A percentile compares a stretch with the other conserved stretches of the same genome.
Conservation (phyloP, 2,329 filamentous ascomycete species). For the Nemania sp. region DNA sequence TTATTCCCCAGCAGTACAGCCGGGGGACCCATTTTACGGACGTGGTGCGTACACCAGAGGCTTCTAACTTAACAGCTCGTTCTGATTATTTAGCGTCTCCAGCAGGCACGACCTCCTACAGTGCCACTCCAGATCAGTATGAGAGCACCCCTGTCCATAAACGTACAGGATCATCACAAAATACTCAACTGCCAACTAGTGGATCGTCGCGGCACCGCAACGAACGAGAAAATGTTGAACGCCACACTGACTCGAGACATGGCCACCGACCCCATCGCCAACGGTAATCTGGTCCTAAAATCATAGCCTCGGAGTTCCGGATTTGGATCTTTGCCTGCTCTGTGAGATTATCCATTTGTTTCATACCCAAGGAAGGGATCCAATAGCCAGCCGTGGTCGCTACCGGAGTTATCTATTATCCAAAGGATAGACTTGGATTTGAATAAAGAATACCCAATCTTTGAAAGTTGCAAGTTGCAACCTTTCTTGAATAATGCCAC, state of each 20-base stretch:
- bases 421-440: slow-evolving; percentile 51
- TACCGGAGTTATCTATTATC: slow-evolving; percentile 47
- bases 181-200: slow-evolving; percentile 50
- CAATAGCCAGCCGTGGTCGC: slow-evolving; percentile 44
- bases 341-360: slow-evolving; percentile 46
- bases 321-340: slow-evolving; percentile 38
- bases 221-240: slow-evolving; percentile 50
- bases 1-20: slow-evolving; percentile 55
- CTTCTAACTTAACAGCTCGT: slow-evolving; percentile 43
- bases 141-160: slow-evolving; percentile 58
- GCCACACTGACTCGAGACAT: slow-evolving; percentile 49
- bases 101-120: slow-evolving; percentile 61
- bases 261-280: slow-evolving; percentile 47
- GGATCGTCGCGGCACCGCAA: slow-evolving; percentile 49
- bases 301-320: slow-evolving; percentile 41
- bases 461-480: slow-evolving; percentile 54
- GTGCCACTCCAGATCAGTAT: slow-evolving; percentile 62
- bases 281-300: slow-evolving; percentile 48
- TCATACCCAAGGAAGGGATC: slow-evolving; percentile 50
- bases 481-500: slow-evolving; percentile 48
- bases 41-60: slow-evolving; percentile 68
- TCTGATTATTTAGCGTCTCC: slow-evolving; percentile 66
- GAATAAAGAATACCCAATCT: slow-evolving; percentile 47
- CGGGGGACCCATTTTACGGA: slow-evolving; percentile 67
- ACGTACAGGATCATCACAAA: slow-evolving; percentile 47